Evolutionary conservation across 2,329 filamentous ascomycete genomes (phyloP).

Genomic region (Daldinia sp.): DNA sequence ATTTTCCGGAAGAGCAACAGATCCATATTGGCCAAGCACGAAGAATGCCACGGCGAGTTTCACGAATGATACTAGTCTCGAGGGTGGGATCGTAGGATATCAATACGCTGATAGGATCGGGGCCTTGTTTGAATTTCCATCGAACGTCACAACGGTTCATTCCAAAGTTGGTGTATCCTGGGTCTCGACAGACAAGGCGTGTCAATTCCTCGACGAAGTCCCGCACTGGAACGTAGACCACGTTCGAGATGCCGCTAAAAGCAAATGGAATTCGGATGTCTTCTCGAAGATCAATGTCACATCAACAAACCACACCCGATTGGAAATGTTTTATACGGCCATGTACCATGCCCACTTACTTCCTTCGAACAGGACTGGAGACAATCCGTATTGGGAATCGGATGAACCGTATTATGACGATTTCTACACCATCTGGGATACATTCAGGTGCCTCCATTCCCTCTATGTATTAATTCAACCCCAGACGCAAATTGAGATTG

Average conservation of each 20-base stretch:
- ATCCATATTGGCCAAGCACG: constrained; percentile 54
- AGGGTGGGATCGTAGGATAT: constrained; percentile 64
- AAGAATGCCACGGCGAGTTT: constrained; percentile 56
- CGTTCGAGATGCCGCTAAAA: constrained; percentile 55
- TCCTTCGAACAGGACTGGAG: constrained; percentile 69
- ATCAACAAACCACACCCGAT: constrained; percentile 59
- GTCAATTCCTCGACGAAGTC: constrained; percentile 62
- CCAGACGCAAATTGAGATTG: constrained; percentile 63
- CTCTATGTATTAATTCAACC: constrained; percentile 67
- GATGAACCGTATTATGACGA: constrained; percentile 70
- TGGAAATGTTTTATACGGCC: constrained; percentile 67
- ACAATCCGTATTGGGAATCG: constrained; percentile 68
- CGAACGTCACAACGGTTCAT: constrained; percentile 54
- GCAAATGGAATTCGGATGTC: constrained; percentile 61
- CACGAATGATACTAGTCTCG: constrained; percentile 65
- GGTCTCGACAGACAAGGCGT: constrained; percentile 62
- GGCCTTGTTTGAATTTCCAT: constrained; percentile 62
- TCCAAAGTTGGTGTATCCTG: constrained; percentile 66
- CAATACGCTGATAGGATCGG: constrained; percentile 64
- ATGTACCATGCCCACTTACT: constrained; percentile 73
- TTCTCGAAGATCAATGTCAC: constrained; percentile 58
- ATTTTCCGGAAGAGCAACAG: constrained; percentile 61
- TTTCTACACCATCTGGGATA: constrained; percentile 69
- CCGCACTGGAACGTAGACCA: constrained; percentile 57
- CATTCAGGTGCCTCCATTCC: constrained; percentile 66